phyloP scores from a whole-genome alignment of 2,329 filamentous ascomycete genomes.

The Magnaporthiopsis rhizophila region DNA sequence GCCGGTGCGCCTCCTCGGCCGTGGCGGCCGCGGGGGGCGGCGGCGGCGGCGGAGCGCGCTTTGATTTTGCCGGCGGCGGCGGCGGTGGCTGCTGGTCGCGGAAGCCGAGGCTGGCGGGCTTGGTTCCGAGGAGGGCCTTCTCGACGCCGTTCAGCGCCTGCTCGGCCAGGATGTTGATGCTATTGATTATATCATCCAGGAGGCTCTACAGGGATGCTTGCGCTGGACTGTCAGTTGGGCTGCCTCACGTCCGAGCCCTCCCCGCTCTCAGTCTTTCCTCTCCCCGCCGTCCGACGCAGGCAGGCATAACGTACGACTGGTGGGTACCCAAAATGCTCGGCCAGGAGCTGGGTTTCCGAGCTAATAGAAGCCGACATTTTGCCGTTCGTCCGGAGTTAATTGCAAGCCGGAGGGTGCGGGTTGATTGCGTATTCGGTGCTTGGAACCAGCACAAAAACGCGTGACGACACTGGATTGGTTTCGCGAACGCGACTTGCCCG shows the following conservation, averaged over 20 bases:
- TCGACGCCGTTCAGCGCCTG: slow-evolving; percentile 84
- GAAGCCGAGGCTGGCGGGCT: slow-evolving; percentile 77
- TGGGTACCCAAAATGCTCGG: slow-evolving; percentile 92
- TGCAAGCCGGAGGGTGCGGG: background rate
- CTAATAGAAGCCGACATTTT: slow-evolving; percentile 20
- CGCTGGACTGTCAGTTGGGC: background rate
- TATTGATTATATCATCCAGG: slow-evolving; percentile 97
- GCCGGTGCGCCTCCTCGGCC: slow-evolving; percentile 40
- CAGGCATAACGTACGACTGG: slow-evolving; percentile 63
- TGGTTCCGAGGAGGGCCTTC: slow-evolving; percentile 65
- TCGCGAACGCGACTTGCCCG: background rate
- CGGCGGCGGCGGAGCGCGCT: slow-evolving; percentile 7
- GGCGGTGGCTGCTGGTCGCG: slow-evolving; percentile 31
- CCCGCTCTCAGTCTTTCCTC: background rate
- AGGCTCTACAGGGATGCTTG: slow-evolving; percentile 55
- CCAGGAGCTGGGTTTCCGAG: slow-evolving; percentile 63
- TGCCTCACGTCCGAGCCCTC: background rate
- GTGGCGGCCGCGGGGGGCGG: slow-evolving; percentile 10
- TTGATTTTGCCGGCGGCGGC: slow-evolving; percentile 17
- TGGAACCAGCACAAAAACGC: background rate
- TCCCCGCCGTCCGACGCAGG: background rate
- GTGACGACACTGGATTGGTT: background rate
- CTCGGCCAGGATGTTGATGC: slow-evolving; percentile 87
- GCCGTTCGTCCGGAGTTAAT: background rate
- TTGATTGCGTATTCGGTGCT: background rate